These are phyloP conservation scores for Exophiala bonariae DNA, from an alignment of 2,329 filamentous ascomycete genomes.

Conservation along the genomic window DNA sequence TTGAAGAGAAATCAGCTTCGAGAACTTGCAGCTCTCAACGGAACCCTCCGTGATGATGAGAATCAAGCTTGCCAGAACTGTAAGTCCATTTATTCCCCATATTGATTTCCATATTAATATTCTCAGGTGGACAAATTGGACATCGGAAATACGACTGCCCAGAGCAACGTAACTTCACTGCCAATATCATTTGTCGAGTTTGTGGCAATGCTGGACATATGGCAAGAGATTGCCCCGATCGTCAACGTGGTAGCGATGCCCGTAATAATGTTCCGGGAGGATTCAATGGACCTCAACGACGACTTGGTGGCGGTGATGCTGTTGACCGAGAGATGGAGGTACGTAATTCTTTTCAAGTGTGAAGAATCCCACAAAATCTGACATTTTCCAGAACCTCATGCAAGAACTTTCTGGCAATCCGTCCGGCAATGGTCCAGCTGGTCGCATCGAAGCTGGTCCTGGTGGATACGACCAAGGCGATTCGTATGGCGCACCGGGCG, in stretches of 20 bases:
- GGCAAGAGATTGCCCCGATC: slow-evolving; percentile 95
- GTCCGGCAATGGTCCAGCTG: slow-evolving; percentile 60
- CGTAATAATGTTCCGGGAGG: slow-evolving; percentile 68
- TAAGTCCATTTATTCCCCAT: slow-evolving; percentile 35
- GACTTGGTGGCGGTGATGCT: slow-evolving; percentile 75
- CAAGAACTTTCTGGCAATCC: slow-evolving; percentile 84
- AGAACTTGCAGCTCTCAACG: slow-evolving; percentile 96
- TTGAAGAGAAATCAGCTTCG: slow-evolving; percentile 98
- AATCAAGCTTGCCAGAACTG: slow-evolving; percentile 99
- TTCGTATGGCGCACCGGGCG: slow-evolving; percentile 15
- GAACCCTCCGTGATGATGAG: slow-evolving; percentile 97
- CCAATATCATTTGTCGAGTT: slow-evolving; percentile 97
- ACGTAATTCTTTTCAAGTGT: slow-evolving; percentile 39
- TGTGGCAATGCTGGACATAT: slow-evolving; percentile 98
- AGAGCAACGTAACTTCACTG: slow-evolving; percentile 97
- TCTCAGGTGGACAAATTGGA: slow-evolving; percentile 80
- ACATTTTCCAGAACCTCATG: slow-evolving; percentile 75
- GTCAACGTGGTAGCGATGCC: slow-evolving; percentile 87
- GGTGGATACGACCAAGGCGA: slow-evolving; percentile 48
- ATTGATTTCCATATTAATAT: slow-evolving; percentile 2
- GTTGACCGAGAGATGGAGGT: slow-evolving; percentile 95
- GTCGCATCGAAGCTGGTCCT: slow-evolving; percentile 84
- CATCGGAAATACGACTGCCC: slow-evolving; percentile 99
- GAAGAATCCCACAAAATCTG: slow-evolving; percentile 23
- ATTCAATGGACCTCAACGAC: slow-evolving; percentile 57